These are phyloP conservation scores for Radiomyces spectabilis DNA, from an alignment of 192 early-diverging fungal genomes.

Conservation along the genomic window DNA sequence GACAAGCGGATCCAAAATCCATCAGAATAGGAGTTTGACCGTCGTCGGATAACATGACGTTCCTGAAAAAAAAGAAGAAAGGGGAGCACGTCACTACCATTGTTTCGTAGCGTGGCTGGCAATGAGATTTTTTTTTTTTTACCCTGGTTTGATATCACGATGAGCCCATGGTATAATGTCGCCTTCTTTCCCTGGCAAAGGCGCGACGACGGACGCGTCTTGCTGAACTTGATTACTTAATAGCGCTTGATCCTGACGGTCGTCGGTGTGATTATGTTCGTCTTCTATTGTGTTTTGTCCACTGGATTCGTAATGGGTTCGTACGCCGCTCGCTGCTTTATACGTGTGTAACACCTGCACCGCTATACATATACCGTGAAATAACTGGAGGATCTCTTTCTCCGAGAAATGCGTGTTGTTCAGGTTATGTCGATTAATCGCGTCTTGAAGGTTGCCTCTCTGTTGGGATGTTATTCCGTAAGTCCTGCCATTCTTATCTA, in stretches of 20 bases:
- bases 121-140: not conserved
- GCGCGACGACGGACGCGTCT: not conserved
- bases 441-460: conserved; percentile 52
- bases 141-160: conserved; percentile 71
- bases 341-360: conserved; percentile 55
- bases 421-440: conserved; percentile 41
- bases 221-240: conserved; percentile 3
- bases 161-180: conserved; percentile 53
- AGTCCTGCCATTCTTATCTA: conserved; percentile 48
- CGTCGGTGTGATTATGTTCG: conserved; percentile 45
- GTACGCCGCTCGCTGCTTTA: conserved; percentile 38
- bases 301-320: conserved; percentile 52
- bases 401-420: conserved; percentile 46
- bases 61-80: conserved; percentile 24
- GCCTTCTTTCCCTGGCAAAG: conserved; percentile 2
- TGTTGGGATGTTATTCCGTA: no score
- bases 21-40: conserved; percentile 60
- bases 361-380: conserved; percentile 51
- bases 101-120: no score
- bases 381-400: conserved; percentile 47
- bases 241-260: conserved; percentile 33
- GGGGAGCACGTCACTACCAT: not conserved
- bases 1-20: conserved; percentile 68
- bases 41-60: conserved; percentile 62
- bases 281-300: conserved; percentile 49